Percentiles rank a stretch among this genome's conserved stretches.
These are phyloP conservation scores for Geranomyces michiganensis DNA, from an alignment of 192 early-diverging fungal species.

Conservation along the genomic window DNA sequence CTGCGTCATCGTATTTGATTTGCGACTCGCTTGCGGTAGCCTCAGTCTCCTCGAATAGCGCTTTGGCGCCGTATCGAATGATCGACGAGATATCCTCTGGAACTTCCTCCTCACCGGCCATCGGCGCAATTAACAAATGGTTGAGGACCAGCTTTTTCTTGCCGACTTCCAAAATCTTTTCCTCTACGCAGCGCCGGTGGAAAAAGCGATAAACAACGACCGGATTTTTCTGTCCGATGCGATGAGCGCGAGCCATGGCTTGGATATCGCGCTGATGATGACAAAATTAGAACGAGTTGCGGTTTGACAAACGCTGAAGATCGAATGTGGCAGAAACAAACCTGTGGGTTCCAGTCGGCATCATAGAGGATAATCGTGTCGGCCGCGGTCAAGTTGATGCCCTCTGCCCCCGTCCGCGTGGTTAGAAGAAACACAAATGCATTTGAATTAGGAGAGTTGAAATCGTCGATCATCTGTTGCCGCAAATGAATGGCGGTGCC, in stretches of 20 bases:
- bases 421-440: constrained; percentile 85
- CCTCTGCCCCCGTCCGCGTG: constrained; percentile 93
- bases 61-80: constrained; percentile 69
- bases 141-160: constrained; percentile 77
- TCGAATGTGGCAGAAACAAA: constrained; percentile 23
- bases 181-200: constrained; percentile 66
- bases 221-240: constrained; percentile 91
- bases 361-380: constrained; percentile 97
- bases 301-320: constrained; percentile 48
- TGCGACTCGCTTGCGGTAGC: constrained; percentile 40
- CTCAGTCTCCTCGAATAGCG: constrained; percentile 64
- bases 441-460: constrained; percentile 65
- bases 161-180: constrained; percentile 72
- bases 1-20: constrained; percentile 60
- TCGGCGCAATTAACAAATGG: constrained; percentile 73
- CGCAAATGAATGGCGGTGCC: constrained; percentile 51
- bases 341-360: constrained; percentile 87
- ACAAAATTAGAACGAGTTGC: constrained; percentile 72
- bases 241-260: constrained; percentile 89
- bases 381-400: constrained; percentile 94
- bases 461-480: constrained; percentile 63
- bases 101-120: constrained; percentile 63
- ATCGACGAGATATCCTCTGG: constrained; percentile 64
- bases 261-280: constrained; percentile 84
- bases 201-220: constrained; percentile 91